These are phyloP conservation scores for Prinsepia uniflora DNA, from an alignment of 306 rosid genomes.

Conservation along the genomic window DNA sequence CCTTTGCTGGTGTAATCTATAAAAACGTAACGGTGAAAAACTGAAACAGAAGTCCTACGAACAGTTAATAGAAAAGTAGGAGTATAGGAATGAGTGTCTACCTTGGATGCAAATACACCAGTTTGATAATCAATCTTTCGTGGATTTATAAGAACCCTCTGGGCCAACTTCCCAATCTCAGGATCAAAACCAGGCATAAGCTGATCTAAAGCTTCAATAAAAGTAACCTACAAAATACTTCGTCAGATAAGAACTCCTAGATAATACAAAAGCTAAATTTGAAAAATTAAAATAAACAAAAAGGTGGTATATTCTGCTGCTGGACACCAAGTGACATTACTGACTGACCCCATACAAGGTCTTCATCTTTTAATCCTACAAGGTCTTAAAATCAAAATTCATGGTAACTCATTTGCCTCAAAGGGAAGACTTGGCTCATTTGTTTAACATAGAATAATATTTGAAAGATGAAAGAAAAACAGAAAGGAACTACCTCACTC, in stretches of 20 bases:
- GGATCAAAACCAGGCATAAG: constrained; percentile 99
- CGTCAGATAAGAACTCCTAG: constrained; percentile 9
- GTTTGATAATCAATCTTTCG: constrained; percentile 86
- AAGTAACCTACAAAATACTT: constrained; percentile 72
- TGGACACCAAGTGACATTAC: neutral
- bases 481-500: constrained; percentile 70
- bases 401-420: neutral
- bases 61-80: constrained; percentile 16
- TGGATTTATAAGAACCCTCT: constrained; percentile 88
- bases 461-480: neutral
- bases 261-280: neutral
- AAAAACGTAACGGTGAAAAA: constrained; percentile 17
- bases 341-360: neutral
- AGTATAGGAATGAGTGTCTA: constrained; percentile 31
- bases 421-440: neutral
- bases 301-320: neutral
- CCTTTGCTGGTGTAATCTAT: constrained; percentile 97
- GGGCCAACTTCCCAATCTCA: constrained; percentile 96
- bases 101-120: constrained; percentile 97
- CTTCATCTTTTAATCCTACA: neutral
- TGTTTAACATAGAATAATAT: neutral
- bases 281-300: neutral
- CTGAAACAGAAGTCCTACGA: constrained; percentile 18
- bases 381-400: neutral
- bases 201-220: constrained; percentile 94